Evolutionary conservation across 495 filamentous ascomycete species (phyloP).

Genomic region (Aspergillus cristatus): DNA sequence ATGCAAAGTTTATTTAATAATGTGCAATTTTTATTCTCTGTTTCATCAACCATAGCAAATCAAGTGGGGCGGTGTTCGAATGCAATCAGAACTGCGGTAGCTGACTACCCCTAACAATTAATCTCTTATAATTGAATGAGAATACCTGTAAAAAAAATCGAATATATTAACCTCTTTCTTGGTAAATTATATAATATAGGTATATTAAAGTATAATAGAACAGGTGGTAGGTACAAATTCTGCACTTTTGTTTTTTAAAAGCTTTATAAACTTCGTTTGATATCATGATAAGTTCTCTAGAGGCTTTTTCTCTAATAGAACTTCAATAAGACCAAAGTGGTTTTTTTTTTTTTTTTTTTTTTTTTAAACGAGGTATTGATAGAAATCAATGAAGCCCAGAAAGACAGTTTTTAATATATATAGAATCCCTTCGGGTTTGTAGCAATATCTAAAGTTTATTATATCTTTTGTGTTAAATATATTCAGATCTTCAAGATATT

Average conservation of each 20-base stretch:
- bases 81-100: no score
- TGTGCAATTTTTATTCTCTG: neutral
- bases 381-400: neutral
- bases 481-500: constrained; percentile 5
- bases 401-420: neutral
- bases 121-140: no score
- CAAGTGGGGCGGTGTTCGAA: no score
- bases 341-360: neutral
- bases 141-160: no score
- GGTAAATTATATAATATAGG: no score
- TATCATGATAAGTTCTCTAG: no score
- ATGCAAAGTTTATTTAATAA: neutral
- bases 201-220: no score
- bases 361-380: neutral
- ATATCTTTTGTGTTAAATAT: neutral
- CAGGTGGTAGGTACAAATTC: no score
- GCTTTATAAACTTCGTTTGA: no score
- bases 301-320: constrained; percentile 1
- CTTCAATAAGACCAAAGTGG: neutral
- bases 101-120: no score
- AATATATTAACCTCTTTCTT: no score
- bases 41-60: neutral
- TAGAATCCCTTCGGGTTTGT: neutral
- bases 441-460: neutral
- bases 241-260: no score